Evolutionary conservation across 2,329 filamentous ascomycete species (phyloP), one percentile per base, ranked within the genome.

Genomic region (Ophiocordyceps camponoti-saundersi): DNA sequence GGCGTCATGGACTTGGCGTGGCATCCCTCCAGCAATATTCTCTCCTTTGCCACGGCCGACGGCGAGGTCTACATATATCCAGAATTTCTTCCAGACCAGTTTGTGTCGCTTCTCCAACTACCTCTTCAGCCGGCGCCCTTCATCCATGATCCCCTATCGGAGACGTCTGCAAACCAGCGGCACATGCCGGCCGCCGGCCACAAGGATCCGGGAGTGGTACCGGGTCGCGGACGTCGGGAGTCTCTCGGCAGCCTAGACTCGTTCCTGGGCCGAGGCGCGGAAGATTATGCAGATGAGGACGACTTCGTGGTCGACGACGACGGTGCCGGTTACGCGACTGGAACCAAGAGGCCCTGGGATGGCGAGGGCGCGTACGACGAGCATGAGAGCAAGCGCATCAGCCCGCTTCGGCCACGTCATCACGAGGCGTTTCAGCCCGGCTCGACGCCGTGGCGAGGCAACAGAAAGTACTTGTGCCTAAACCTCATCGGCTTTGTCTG

Each of bases 301-400:
- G 86, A 87, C 52, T 98, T 96, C 60, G 85, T 98, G 2, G 80
- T 88, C 6, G 92, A 98, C 56, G 92, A 98, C 52, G 92, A 98
- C 58, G 89, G 89, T 12, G 90, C 88, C 32, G 92, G 90, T 41
- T 96, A 96, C 62, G 75, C 80, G n/a, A 39, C 70, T 34, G 60
- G 67, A 30, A 65, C 65, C 44, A 79, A 79, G 56, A 67, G 75
- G 29, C 56, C 64, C 0, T 67, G 67, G 20, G 70, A 71, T 3
- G 68, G 65, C 10, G 67, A 80, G 18, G 84, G 80, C 51, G 64
- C 63, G 15, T 57, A 57, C 43, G 66, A 60, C 2, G 65, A 65
- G 10, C 64, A 65, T 22, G 53, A 65, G 3, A 70, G 55, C 55
- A 79, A 79, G 56, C 67, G 73, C 10, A 63, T 65, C 10, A 68